These are phyloP conservation scores for Suillus placidus DNA, from an alignment of 768 basidiomycete genomes.

Conservation along the genomic window DNA sequence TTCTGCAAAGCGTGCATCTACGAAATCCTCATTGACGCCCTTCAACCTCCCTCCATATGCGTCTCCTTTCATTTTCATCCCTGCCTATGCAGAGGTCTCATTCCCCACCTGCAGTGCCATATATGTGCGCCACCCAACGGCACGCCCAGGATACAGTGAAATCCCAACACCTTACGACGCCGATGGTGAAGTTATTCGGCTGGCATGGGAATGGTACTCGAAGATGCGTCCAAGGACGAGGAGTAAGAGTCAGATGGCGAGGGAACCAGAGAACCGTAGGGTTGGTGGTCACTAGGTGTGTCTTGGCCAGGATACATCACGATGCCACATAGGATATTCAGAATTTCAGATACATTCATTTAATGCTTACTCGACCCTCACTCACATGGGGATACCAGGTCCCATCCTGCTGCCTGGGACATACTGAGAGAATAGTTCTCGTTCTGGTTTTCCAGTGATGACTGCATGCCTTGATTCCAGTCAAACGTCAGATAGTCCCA, in stretches of 20 bases:
- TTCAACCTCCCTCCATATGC: slow-evolving; percentile 89
- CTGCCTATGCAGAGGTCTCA: slow-evolving; percentile 84
- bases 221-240: slow-evolving; percentile 68
- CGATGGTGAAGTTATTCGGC: slow-evolving; percentile 88
- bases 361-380: not conserved
- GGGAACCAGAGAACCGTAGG: slow-evolving; percentile 69
- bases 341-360: not conserved
- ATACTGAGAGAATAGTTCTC: not conserved
- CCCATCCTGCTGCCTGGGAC: not conserved
- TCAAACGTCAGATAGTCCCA: not conserved
- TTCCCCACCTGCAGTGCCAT: slow-evolving; percentile 89
- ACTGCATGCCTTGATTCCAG: not conserved
- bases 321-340: not conserved
- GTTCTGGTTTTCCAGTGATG: not conserved
- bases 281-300: slow-evolving; percentile 21
- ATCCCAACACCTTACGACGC: slow-evolving; percentile 96
- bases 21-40: slow-evolving; percentile 50
- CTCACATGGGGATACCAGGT: not conserved
- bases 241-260: slow-evolving; percentile 60
- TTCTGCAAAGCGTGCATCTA: slow-evolving; percentile 7
- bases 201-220: slow-evolving; percentile 97
- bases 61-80: slow-evolving; percentile 91
- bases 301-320: not conserved
- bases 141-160: slow-evolving; percentile 93
- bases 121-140: slow-evolving; percentile 95